Percentiles rank a stretch among this genome's conserved stretches.
phyloP scores from a whole-genome alignment of 2,329 filamentous ascomycete species.

The Fusarium pseudonygamai region DNA sequence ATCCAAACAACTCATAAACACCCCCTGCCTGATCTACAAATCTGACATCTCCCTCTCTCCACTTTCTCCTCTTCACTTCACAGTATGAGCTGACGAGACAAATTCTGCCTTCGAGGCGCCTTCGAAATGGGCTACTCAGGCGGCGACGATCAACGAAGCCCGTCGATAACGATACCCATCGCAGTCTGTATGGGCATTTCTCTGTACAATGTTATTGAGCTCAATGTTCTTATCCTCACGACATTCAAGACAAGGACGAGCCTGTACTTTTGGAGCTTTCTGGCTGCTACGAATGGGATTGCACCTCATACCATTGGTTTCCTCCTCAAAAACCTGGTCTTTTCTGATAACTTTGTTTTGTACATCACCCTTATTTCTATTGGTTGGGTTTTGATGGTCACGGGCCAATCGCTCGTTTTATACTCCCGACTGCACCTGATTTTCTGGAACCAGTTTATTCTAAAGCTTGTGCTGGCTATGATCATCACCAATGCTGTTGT shows the following conservation, averaged over 20 bases:
- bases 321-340: conserved; percentile 51
- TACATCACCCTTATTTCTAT: conserved; percentile 43
- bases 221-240: conserved; percentile 45
- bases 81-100: neutral
- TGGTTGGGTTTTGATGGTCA: conserved; percentile 60
- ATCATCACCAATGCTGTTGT: conserved; percentile 62
- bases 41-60: neutral
- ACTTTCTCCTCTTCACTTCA: neutral
- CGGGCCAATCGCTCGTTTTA: conserved; percentile 68
- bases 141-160: neutral
- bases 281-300: conserved; percentile 47
- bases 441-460: conserved; percentile 56
- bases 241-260: conserved; percentile 47
- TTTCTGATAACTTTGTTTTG: conserved; percentile 16
- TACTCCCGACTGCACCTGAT: conserved; percentile 71
- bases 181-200: conserved; percentile 38
- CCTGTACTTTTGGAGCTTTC: conserved; percentile 52
- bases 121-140: conserved; percentile 18
- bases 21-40: neutral
- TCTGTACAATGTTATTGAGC: conserved; percentile 48
- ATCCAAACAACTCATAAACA: neutral
- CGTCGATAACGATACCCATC: neutral
- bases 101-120: neutral
- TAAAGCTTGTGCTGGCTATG: conserved; percentile 63
- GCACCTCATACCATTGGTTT: conserved; percentile 54